These are phyloP conservation scores for Albatrellus sp. DNA, from an alignment of 1,284 basidiomycete species.

Conservation along the genomic window DNA sequence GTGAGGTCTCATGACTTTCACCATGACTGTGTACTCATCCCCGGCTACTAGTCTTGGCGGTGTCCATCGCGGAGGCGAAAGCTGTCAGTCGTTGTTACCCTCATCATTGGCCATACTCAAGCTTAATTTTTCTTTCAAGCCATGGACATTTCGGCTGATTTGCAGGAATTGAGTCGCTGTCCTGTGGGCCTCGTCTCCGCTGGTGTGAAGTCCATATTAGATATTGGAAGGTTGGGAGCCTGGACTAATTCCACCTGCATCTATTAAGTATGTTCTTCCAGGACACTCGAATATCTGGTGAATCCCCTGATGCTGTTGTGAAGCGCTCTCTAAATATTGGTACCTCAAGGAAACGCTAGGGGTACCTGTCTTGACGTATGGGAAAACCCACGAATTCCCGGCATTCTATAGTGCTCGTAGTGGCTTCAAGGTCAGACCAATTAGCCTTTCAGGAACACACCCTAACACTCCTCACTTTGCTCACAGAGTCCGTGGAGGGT, in stretches of 20 bases:
- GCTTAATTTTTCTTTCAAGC: conserved; percentile 30
- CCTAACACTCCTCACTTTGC: conserved; percentile 1
- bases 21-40: not conserved
- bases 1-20: conserved; percentile 24
- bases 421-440: conserved; percentile 57
- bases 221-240: conserved; percentile 60
- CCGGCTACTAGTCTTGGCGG: conserved; percentile 57
- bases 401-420: conserved; percentile 87
- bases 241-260: not conserved
- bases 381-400: conserved; percentile 72
- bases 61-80: conserved; percentile 89
- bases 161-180: conserved; percentile 74
- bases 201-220: conserved; percentile 92
- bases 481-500: conserved; percentile 60
- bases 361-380: conserved; percentile 82
- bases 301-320: conserved; percentile 11
- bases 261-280: conserved; percentile 16
- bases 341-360: conserved; percentile 81
- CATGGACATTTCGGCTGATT: conserved; percentile 92
- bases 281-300: conserved; percentile 90
- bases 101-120: conserved; percentile 5
- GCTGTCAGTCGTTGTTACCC: conserved; percentile 35
- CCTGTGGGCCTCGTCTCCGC: conserved; percentile 88
- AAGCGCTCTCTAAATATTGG: not conserved
- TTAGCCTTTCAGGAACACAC: too few relatives aligned